These are phyloP conservation scores for Incumbomyces delicatus DNA, from an alignment of 2,329 filamentous ascomycete species.

Conservation along the genomic window DNA sequence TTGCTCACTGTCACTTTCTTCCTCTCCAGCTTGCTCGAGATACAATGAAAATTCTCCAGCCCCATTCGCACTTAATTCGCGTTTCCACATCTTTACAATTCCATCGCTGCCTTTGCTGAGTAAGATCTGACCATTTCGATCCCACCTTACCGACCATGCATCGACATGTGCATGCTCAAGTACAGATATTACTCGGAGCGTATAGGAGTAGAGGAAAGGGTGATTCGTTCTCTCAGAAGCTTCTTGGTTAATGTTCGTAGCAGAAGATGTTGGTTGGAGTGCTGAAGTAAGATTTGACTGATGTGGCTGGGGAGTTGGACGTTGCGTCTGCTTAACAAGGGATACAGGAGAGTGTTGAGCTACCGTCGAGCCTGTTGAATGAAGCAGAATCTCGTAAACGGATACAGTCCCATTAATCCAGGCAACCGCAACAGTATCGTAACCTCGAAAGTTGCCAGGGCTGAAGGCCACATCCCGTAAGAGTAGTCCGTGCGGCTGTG, in stretches of 20 bases:
- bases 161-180: conserved; percentile 16
- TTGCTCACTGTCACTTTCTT: conserved; percentile 2
- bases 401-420: conserved; percentile 85
- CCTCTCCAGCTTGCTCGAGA: conserved; percentile 14
- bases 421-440: conserved; percentile 82
- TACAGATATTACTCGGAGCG: conserved; percentile 4
- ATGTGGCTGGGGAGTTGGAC: conserved; percentile 8
- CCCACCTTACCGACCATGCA: conserved; percentile 18
- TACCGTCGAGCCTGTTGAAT: neutral
- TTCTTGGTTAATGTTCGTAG: neutral
- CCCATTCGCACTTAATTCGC: conserved; percentile 7
- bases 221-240: conserved; percentile 7
- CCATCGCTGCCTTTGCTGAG: conserved; percentile 18
- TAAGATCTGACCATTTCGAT: conserved; percentile 17
- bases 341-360: neutral
- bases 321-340: neutral
- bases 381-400: conserved; percentile 55
- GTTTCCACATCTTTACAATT: conserved; percentile 15
- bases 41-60: conserved; percentile 13
- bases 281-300: conserved; percentile 21
- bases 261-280: neutral
- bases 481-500: neutral
- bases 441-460: conserved; percentile 78
- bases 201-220: conserved; percentile 13
- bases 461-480: conserved; percentile 52